These are phyloP conservation scores for Fusarium beomiforme DNA, from an alignment of 2,329 filamentous ascomycete species.

Conservation along the genomic window DNA sequence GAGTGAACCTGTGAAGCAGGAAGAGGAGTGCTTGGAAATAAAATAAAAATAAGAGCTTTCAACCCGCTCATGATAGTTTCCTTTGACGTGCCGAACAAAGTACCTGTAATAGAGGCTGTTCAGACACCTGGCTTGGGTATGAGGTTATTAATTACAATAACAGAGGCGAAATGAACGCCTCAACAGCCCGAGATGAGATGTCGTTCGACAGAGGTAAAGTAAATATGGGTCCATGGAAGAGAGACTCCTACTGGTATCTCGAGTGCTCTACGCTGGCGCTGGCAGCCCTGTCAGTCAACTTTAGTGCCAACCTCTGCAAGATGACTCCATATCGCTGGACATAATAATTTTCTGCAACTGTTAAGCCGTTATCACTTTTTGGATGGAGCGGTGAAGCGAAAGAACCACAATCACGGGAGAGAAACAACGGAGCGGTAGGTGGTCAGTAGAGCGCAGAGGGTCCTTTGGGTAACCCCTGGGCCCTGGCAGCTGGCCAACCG, in stretches of 20 bases:
- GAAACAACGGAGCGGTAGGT: conserved; percentile 20
- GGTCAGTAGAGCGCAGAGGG: conserved; percentile 11
- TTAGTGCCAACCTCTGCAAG: not conserved
- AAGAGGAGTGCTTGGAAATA: not conserved
- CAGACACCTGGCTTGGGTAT: not conserved
- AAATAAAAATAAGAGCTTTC: not conserved
- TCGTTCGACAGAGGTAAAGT: conserved; percentile 36
- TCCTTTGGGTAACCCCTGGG: conserved; percentile 14
- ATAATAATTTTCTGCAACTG: conserved; percentile 14
- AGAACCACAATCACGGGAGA: conserved; percentile 14
- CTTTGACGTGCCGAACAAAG: not conserved
- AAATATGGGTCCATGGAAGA: conserved; percentile 41
- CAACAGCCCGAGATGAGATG: conserved; percentile 26
- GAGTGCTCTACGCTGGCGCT: not conserved
- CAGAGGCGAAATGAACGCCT: conserved; percentile 23
- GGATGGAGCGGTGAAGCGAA: conserved; percentile 35
- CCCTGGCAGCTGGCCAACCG: conserved; percentile 36
- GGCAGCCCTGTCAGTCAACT: not conserved
- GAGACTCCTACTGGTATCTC: conserved; percentile 22
- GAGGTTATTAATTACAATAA: conserved; percentile 7
- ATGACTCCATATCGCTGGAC: not conserved
- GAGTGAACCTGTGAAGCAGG: conserved; percentile 4
- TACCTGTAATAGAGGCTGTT: not conserved
- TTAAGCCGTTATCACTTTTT: conserved; percentile 13
- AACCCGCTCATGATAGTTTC: not conserved